phyloP scores from a whole-genome alignment of 805 yeast genomes.

The Yamadazyma tumulicola region DNA sequence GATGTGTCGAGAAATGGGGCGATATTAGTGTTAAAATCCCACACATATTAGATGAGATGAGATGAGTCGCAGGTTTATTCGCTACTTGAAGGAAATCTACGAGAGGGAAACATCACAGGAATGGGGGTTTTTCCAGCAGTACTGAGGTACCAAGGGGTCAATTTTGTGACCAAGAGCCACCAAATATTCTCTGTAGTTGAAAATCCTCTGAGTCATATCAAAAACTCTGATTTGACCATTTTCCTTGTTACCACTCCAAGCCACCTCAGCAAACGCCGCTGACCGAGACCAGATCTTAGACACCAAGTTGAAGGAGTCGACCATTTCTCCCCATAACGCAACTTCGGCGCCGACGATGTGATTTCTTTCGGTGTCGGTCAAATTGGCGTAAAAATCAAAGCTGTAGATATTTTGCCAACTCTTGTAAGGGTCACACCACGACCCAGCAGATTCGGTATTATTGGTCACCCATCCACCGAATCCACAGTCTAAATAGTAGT shows the following conservation, averaged over 20 bases:
- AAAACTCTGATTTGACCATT: constrained; percentile 26
- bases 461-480: constrained; percentile 34
- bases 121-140: constrained; percentile 34
- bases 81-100: too few species aligned
- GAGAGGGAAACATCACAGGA: constrained; percentile 28
- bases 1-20: constrained; percentile 2
- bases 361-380: constrained; percentile 24
- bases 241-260: constrained; percentile 41
- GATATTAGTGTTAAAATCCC: constrained; percentile 12
- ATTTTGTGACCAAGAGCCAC: constrained; percentile 32
- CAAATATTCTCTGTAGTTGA: constrained; percentile 37
- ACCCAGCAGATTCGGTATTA: constrained; percentile 31
- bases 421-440: constrained; percentile 44
- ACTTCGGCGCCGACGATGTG: constrained; percentile 39
- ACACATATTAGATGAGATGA: constrained; percentile 12
- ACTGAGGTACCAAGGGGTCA: constrained; percentile 34
- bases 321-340: constrained; percentile 39
- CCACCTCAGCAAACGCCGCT: constrained; percentile 38
- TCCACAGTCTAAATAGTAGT: constrained; percentile 41
- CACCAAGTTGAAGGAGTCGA: constrained; percentile 27
- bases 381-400: constrained; percentile 28
- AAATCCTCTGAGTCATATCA: constrained; percentile 30
- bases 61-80: constrained; percentile 8
- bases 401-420: constrained; percentile 41
- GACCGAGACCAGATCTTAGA: constrained; percentile 38